A percentile compares a stretch with the other conserved stretches of the same genome.
Conservation (phyloP, 352 stramenopile genomes). For the Globisporangium sylvaticum region DNA sequence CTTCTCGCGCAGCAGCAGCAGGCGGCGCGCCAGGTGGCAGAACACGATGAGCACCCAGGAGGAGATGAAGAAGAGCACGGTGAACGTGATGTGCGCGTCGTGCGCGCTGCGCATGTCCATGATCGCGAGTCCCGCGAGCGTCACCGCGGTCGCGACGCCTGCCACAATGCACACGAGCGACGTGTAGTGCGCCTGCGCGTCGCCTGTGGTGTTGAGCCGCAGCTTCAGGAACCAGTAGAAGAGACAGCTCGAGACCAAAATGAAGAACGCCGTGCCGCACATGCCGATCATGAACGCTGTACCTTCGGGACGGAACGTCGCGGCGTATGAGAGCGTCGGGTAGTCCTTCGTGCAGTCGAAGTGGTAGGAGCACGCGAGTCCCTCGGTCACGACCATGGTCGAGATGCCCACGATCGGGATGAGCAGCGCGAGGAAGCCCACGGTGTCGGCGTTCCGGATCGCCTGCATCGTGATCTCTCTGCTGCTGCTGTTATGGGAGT, state of each 20-base stretch:
- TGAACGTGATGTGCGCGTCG: constrained; percentile 67
- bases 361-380: constrained; percentile 61
- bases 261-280: constrained; percentile 73
- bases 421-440: constrained; percentile 65
- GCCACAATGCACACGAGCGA: constrained; percentile 23
- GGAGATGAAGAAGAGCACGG: constrained; percentile 70
- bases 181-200: constrained; percentile 3
- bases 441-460: constrained; percentile 37
- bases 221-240: constrained; percentile 74
- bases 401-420: constrained; percentile 65
- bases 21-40: constrained; percentile 42
- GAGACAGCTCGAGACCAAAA: constrained; percentile 45
- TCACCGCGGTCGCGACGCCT: constrained; percentile 31
- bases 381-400: constrained; percentile 72
- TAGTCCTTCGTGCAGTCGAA: constrained; percentile 73
- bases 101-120: constrained; percentile 77
- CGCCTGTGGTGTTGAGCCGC: constrained; percentile 18
- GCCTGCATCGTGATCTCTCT: constrained; percentile 16
- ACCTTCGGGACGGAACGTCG: constrained; percentile 67
- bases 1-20: constrained; percentile 32
- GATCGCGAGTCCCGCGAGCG: constrained; percentile 64
- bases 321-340: constrained; percentile 83
- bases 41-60: constrained; percentile 66
- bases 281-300: constrained; percentile 75
- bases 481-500: neutral